Conservation (phyloP, 306 rosid genomes). For the Cajanus cajan region DNA sequence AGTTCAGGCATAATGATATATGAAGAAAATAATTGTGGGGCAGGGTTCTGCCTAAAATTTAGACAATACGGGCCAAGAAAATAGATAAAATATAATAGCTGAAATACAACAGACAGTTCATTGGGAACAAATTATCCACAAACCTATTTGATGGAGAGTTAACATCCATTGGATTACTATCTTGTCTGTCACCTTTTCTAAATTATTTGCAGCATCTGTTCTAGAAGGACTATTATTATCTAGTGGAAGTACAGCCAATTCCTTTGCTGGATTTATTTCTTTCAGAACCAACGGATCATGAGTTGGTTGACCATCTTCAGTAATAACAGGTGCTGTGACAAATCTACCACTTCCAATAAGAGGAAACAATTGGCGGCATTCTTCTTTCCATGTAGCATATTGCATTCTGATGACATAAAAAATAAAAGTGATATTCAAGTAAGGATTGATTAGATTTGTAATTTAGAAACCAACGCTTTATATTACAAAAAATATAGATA, state of each 20-base stretch:
- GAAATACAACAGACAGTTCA: not conserved
- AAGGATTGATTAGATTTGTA: slow-evolving; percentile 11
- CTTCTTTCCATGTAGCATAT: slow-evolving; percentile 85
- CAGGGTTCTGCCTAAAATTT: slow-evolving; percentile 11
- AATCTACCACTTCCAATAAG: slow-evolving; percentile 91
- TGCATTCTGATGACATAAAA: slow-evolving; percentile 54
- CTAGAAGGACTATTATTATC: slow-evolving; percentile 35
- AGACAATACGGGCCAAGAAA: not conserved
- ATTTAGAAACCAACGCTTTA: not conserved
- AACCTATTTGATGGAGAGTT: slow-evolving; percentile 98
- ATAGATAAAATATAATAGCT: not conserved
- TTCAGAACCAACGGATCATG: slow-evolving; percentile 71
- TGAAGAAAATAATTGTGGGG: slow-evolving; percentile 1
- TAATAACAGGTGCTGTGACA: slow-evolving; percentile 84
- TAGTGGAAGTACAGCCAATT: slow-evolving; percentile 39
- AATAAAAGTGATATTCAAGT: slow-evolving; percentile 8
- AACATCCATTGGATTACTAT: slow-evolving; percentile 89
- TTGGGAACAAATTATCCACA: slow-evolving; percentile 27
- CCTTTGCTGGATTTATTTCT: slow-evolving; percentile 61
- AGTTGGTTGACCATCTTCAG: slow-evolving; percentile 80
- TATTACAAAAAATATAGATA: not conserved
- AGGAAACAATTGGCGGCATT: slow-evolving; percentile 83
- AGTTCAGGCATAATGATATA: slow-evolving; percentile 25
- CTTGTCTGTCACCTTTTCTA: slow-evolving; percentile 60
- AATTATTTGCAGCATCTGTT: slow-evolving; percentile 30